Percentiles rank a stretch among this genome's conserved stretches.
Conservation (phyloP, 179 eudicot genomes). For the Spinacia oleracea region DNA sequence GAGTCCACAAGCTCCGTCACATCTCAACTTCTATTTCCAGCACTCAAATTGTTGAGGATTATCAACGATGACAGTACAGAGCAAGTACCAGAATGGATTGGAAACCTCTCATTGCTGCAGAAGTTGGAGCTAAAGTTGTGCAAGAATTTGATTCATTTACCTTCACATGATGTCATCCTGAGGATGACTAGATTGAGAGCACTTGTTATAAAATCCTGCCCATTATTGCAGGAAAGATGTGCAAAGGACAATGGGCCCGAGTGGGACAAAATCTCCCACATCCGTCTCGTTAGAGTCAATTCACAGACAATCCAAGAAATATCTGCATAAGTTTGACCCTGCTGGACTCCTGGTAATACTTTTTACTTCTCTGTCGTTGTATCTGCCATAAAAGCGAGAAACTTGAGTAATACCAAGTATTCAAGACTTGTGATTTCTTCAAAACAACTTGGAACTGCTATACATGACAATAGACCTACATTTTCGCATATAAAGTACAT, state of each 20-base stretch:
- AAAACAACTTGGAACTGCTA: neutral
- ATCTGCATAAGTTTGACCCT: constrained; percentile 5
- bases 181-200: constrained; percentile 12
- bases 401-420: neutral
- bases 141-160: constrained; percentile 11
- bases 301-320: constrained; percentile 21
- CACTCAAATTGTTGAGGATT: constrained; percentile 20
- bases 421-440: neutral
- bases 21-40: constrained; percentile 15
- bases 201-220: constrained; percentile 15
- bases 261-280: constrained; percentile 28
- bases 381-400: neutral
- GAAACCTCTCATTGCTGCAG: constrained; percentile 10
- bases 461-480: too few species aligned
- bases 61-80: constrained; percentile 18
- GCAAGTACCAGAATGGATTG: constrained; percentile 26
- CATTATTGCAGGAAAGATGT: constrained; percentile 27
- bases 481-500: too few species aligned
- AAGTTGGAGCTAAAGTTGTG: constrained; percentile 25
- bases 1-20: neutral
- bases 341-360: neutral
- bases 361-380: neutral
- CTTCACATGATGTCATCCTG: constrained; percentile 8
- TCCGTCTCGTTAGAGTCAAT: constrained; percentile 19
- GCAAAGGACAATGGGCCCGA: constrained; percentile 20